These are phyloP conservation scores for Talaromyces pinophilus DNA, from an alignment of 2,329 filamentous ascomycete genomes.

Conservation along the genomic window DNA sequence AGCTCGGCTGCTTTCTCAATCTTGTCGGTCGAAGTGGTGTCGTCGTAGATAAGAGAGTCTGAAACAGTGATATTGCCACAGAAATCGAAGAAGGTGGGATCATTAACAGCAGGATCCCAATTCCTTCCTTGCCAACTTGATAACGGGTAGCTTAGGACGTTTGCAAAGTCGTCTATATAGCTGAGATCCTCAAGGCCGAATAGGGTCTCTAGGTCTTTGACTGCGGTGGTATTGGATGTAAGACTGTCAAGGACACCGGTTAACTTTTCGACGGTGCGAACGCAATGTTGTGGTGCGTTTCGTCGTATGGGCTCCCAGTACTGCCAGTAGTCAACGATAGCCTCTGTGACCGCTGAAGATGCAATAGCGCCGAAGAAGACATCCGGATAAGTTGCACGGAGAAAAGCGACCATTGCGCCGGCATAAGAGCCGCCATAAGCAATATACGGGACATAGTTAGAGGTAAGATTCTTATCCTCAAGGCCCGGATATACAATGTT, in stretches of 20 bases:
- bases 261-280: conserved; percentile 63
- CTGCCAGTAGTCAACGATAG: conserved; percentile 74
- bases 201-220: conserved; percentile 51
- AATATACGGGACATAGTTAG: conserved; percentile 68
- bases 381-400: conserved; percentile 75
- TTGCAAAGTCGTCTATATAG: conserved; percentile 57
- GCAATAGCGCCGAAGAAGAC: conserved; percentile 77
- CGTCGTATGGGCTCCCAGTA: conserved; percentile 62
- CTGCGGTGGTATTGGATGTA: conserved; percentile 50
- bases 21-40: conserved; percentile 36
- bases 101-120: conserved; percentile 60
- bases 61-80: conserved; percentile 60
- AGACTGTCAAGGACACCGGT: conserved; percentile 62
- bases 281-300: conserved; percentile 63
- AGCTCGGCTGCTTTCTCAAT: conserved; percentile 47
- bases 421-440: conserved; percentile 84
- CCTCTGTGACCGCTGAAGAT: conserved; percentile 75
- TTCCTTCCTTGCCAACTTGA: conserved; percentile 57
- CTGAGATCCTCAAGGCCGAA: conserved; percentile 38
- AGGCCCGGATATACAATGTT: conserved; percentile 71
- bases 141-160: conserved; percentile 46
- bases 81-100: conserved; percentile 53
- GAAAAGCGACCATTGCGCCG: conserved; percentile 74
- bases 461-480: conserved; percentile 66
- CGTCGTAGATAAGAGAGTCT: conserved; percentile 46